These are phyloP conservation scores for Wickerhamiella alocasiicola DNA, from an alignment of 805 yeast genomes.

Conservation along the genomic window DNA sequence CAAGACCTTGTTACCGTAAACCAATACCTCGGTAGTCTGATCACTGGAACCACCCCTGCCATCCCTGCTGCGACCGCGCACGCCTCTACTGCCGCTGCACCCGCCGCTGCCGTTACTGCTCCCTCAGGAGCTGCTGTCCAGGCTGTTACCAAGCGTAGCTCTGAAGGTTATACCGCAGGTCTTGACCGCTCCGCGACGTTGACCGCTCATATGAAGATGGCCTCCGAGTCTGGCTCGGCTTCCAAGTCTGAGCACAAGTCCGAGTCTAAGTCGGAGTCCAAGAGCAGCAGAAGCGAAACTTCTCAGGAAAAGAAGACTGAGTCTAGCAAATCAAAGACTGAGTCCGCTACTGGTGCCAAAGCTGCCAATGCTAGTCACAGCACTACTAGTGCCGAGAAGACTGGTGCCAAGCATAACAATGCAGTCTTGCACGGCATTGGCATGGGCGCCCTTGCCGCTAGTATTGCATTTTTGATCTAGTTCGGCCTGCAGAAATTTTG, in stretches of 20 bases:
- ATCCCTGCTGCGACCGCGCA: neutral
- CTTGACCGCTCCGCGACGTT: no score
- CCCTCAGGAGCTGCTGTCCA: neutral
- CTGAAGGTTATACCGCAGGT: no score
- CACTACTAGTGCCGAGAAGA: constrained; percentile 1
- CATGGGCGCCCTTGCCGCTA: constrained; percentile 16
- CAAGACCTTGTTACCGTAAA: constrained; percentile 13
- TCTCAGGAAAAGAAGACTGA: no score
- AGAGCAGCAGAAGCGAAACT: no score
- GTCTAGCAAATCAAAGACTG: constrained; percentile 4
- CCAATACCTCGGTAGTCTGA: constrained; percentile 3
- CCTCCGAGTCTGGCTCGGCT: no score
- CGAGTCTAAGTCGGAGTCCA: constrained; percentile 12
- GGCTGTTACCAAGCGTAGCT: no score
- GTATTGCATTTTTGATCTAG: constrained; percentile 15
- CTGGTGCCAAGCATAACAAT: neutral
- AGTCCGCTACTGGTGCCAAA: no score
- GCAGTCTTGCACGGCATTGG: constrained; percentile 8
- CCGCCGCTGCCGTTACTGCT: neutral
- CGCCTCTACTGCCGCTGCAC: constrained; percentile 1
- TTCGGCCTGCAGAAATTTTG: neutral
- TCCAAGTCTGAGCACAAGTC: constrained; percentile 14
- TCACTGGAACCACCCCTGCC: constrained; percentile 1
- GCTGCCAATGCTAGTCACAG: constrained; percentile 2
- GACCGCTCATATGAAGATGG: no score